phyloP scores from a whole-genome alignment of 192 early-diverging fungal genomes.

The Physocladia obscura region DNA sequence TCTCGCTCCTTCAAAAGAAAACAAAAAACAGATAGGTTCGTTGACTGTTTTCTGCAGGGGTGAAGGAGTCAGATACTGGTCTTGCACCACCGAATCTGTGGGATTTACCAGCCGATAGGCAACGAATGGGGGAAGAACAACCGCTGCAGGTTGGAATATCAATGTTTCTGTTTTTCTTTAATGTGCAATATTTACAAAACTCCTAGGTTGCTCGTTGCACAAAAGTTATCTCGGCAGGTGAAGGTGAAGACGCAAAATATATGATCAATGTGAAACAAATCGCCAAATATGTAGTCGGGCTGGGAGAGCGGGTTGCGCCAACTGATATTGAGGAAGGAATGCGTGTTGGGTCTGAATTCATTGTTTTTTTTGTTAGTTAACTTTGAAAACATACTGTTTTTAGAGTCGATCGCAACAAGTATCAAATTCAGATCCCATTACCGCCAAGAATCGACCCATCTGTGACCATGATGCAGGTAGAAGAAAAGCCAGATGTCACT shows the following conservation, averaged over 20 bases:
- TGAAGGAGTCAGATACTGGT: constrained; percentile 98
- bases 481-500: constrained; percentile 99
- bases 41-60: constrained; percentile 70
- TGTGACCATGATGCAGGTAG: constrained; percentile 99
- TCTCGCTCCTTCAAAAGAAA: no score
- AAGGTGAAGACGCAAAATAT: constrained; percentile 91
- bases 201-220: constrained; percentile 91
- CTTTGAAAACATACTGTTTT: constrained; percentile 43
- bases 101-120: constrained; percentile 99
- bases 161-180: background rate
- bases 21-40: background rate
- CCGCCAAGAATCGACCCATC: constrained; percentile 99
- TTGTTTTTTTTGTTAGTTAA: background rate
- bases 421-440: constrained; percentile 98
- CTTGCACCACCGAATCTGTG: constrained; percentile 96
- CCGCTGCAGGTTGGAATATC: constrained; percentile 69
- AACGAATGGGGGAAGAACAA: constrained; percentile 94
- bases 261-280: constrained; percentile 98
- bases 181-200: background rate
- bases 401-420: constrained; percentile 96
- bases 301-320: constrained; percentile 94
- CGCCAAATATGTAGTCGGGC: constrained; percentile 97
- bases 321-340: constrained; percentile 99
- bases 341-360: constrained; percentile 79
- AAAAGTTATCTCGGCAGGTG: constrained; percentile 94